Conservation (phyloP, 2,329 filamentous ascomycete species). For the Hysterium pulicare region DNA sequence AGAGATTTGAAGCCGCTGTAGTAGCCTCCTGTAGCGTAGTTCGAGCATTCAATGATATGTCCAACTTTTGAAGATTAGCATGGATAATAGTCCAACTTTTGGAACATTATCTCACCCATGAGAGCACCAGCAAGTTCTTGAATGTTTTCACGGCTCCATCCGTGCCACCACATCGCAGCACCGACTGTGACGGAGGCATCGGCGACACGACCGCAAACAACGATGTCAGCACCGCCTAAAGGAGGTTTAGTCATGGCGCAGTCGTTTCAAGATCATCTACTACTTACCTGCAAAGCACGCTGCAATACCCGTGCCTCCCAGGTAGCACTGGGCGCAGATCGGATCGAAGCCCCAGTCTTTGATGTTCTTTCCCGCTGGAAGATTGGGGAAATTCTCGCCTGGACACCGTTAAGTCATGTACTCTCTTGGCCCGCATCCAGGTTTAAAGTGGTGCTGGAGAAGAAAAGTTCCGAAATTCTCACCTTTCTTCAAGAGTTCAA, state of each 20-base stretch:
- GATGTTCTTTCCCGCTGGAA: conserved; percentile 19
- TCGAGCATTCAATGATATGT: conserved; percentile 52
- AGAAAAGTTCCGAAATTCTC: conserved; percentile 10
- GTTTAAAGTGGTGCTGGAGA: too few relatives aligned
- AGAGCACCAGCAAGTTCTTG: conserved; percentile 47
- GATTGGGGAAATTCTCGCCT: conserved; percentile 18
- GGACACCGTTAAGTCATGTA: not conserved
- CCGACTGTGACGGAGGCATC: conserved; percentile 44
- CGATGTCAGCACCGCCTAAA: conserved; percentile 19
- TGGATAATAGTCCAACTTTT: not conserved
- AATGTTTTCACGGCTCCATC: conserved; percentile 47
- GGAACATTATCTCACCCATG: conserved; percentile 39
- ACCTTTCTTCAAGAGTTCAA: conserved; percentile 17
- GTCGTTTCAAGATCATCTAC: conserved; percentile 1
- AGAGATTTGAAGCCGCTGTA: conserved; percentile 30
- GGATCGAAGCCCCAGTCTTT: conserved; percentile 22
- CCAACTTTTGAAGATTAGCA: not conserved
- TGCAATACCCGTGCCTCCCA: conserved; percentile 21
- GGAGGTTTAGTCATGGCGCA: too few relatives aligned
- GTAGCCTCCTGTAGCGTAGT: conserved; percentile 41
- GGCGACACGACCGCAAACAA: conserved; percentile 20
- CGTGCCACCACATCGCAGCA: conserved; percentile 53
- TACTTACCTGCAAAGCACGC: too few relatives aligned
- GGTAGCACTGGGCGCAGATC: conserved; percentile 25
- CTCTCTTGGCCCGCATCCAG: too few relatives aligned